Conservation (phyloP, 1,139 yeast genomes). For the Debaryomyces subglobosus region DNA sequence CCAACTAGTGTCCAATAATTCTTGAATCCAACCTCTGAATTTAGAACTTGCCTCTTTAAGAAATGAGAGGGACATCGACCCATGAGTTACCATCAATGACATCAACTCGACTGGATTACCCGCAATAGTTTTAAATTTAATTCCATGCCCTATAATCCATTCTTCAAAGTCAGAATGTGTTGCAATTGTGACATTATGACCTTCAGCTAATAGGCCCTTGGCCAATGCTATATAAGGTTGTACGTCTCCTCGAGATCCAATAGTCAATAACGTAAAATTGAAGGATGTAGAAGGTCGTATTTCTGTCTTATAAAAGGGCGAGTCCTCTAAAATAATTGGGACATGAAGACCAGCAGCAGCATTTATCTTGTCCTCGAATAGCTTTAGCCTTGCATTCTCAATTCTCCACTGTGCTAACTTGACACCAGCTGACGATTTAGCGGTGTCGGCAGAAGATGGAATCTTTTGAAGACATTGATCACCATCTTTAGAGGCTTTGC, state of each 20-base stretch:
- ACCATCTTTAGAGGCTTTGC: not conserved
- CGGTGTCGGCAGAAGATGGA: not conserved
- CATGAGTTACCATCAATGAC: slow-evolving; percentile 91
- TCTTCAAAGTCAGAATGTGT: slow-evolving; percentile 80
- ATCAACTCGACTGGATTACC: slow-evolving; percentile 93
- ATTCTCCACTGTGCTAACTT: slow-evolving; percentile 28
- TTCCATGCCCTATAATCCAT: slow-evolving; percentile 71
- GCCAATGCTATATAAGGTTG: slow-evolving; percentile 95
- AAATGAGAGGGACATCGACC: slow-evolving; percentile 81
- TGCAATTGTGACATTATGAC: slow-evolving; percentile 82
- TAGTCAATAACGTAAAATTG: slow-evolving; percentile 74
- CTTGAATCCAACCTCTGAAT: slow-evolving; percentile 80
- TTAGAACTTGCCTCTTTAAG: slow-evolving; percentile 79
- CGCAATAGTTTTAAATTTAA: slow-evolving; percentile 74
- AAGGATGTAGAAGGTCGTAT: slow-evolving; percentile 56
- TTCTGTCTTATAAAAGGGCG: slow-evolving; percentile 57
- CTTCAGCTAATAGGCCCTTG: slow-evolving; percentile 73
- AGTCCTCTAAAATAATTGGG: slow-evolving; percentile 68
- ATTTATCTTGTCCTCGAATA: slow-evolving; percentile 64
- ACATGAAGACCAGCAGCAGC: slow-evolving; percentile 63
- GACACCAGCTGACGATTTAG: not conserved
- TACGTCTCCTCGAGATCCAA: slow-evolving; percentile 95
- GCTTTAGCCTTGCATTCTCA: slow-evolving; percentile 55
- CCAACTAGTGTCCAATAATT: slow-evolving; percentile 75
- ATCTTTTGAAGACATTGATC: not conserved